These are phyloP conservation scores for Prosopis cineraria DNA, from an alignment of 306 rosid genomes.

Conservation along the genomic window DNA sequence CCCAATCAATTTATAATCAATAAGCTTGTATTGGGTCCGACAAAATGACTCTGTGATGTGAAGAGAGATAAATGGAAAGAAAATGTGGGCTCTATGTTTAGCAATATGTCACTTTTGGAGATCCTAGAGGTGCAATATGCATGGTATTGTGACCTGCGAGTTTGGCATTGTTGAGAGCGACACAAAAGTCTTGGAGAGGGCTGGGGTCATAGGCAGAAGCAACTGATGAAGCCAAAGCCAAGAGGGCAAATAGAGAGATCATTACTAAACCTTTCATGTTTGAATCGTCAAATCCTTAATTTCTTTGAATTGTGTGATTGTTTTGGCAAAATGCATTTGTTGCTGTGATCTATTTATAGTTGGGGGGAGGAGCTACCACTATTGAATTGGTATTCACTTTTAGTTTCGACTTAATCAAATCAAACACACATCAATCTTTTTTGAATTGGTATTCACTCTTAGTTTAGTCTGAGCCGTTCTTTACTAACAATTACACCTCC, in stretches of 20 bases:
- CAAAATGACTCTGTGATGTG: no score
- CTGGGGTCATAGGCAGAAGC: constrained; percentile 45
- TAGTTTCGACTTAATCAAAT: neutral
- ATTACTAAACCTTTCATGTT: constrained; percentile 17
- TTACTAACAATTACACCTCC: no score
- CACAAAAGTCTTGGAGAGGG: constrained; percentile 47
- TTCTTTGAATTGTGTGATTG: neutral
- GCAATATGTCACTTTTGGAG: no score
- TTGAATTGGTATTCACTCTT: no score
- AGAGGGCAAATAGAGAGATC: neutral
- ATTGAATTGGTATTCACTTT: neutral
- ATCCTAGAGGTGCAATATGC: no score
- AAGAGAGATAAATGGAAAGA: no score
- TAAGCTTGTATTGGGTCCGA: no score
- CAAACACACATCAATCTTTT: no score
- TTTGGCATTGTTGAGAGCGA: constrained; percentile 38
- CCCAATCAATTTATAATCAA: no score
- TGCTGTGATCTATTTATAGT: neutral
- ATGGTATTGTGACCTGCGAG: constrained; percentile 29
- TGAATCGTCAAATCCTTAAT: neutral
- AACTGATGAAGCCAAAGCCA: constrained; percentile 32
- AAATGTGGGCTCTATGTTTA: no score
- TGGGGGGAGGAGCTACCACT: neutral
- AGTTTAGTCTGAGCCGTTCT: no score
- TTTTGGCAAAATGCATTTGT: neutral